A percentile compares a stretch with the other conserved stretches of the same genome.
Conservation (phyloP, 2,329 filamentous ascomycete species). For the Lachnum nothofagi region DNA sequence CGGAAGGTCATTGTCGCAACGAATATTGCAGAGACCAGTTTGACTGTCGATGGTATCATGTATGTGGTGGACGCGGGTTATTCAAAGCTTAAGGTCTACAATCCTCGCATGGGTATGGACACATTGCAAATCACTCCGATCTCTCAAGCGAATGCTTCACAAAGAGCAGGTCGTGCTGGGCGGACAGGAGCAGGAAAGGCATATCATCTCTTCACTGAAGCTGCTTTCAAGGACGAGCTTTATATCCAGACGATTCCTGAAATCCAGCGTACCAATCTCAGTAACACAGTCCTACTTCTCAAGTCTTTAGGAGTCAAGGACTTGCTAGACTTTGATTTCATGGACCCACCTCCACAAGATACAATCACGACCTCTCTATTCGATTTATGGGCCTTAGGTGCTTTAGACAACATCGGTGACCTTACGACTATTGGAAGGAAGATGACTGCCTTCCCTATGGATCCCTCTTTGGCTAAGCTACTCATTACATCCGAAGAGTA, state of each 20-base stretch:
- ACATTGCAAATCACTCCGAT: constrained; percentile 96
- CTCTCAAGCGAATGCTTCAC: constrained; percentile 90
- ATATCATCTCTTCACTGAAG: constrained; percentile 89
- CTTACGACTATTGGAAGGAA: constrained; percentile 79
- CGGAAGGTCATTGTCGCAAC: constrained; percentile 97
- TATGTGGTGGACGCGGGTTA: constrained; percentile 96
- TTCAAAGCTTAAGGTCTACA: constrained; percentile 97
- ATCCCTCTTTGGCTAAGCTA: constrained; percentile 89
- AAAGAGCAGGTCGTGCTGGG: constrained; percentile 88
- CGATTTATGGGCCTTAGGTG: constrained; percentile 92
- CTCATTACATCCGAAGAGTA: constrained; percentile 88
- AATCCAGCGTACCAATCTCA: constrained; percentile 92
- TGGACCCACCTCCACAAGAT: constrained; percentile 97
- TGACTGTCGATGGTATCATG: constrained; percentile 98
- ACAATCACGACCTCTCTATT: constrained; percentile 96
- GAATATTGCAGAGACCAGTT: constrained; percentile 95
- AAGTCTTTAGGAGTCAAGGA: constrained; percentile 95
- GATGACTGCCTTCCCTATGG: constrained; percentile 99
- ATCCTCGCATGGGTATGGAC: constrained; percentile 98
- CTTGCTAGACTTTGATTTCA: constrained; percentile 94
- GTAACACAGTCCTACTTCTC: constrained; percentile 87
- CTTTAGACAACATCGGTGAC: constrained; percentile 88
- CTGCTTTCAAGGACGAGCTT: constrained; percentile 90
- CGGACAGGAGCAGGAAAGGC: constrained; percentile 93
- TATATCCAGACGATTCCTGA: constrained; percentile 97